Evolutionary conservation across 2,329 filamentous ascomycete genomes (phyloP), one percentile per base, ranked within the genome.

Genomic region (Fusarium multiceps): DNA sequence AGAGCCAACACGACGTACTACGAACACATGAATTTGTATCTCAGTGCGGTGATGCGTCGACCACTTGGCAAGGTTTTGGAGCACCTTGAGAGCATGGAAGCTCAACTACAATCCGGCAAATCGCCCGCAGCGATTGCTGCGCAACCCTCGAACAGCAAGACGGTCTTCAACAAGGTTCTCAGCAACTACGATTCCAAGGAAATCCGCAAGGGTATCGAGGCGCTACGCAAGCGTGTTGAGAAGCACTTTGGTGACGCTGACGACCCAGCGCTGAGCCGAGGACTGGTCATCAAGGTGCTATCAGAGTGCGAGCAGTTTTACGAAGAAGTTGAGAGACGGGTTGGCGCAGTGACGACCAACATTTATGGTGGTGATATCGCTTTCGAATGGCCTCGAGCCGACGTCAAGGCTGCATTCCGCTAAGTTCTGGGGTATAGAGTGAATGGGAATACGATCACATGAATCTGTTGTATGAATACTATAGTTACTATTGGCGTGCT

Each of bases 181-280:
- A 87, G 91, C 59, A 86, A 87, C 46, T 92, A 96, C 79, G 95
- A 98, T 79, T 85, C 85, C 21, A 94, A 93, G 78, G 94, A 98
- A 80, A 88, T 98, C 45, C 88, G 92, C 69, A 94, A 94, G 77
- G 94, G 95, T n/a, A 91, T 97, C 72, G 93, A 97, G 75, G 88
- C 93, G 56, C 85, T 98, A 72, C 91, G 91, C 75, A 97, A 97
- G 83, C 88, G 95, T 51, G 93, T 98, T 2, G 95, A 98, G 81
- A 99, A 98, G 83, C 95, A 98, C 80, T 98, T 98, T 84, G 93
- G 93, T 45, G 93, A 97, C 72, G 92, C 90, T 7, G 93, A 97
- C 72, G 92, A 94, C 68, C 88, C 89, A 58, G 87, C 83, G 23
- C 83, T 91, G 56, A 91, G 88, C 73, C 82, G 83, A 51, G 83